Evolutionary conservation across 23 red algal species (phyloP).

Genomic region (Gracilaria gracilis): DNA sequence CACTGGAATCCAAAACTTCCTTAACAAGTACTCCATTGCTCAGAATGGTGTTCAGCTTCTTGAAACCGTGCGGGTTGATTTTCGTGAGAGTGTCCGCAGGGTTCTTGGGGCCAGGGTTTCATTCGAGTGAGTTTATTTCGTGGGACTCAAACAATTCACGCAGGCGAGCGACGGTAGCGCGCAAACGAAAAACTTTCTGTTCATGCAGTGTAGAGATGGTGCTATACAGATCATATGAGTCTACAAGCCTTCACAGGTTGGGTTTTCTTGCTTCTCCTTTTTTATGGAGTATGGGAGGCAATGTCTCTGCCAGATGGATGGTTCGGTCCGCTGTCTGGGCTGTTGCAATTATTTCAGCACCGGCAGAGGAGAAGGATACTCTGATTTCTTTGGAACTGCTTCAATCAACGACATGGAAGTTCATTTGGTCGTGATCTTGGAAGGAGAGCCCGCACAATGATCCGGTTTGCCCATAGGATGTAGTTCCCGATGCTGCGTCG

Average conservation of each 20-base stretch:
- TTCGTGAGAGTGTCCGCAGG: background rate
- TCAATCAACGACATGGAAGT: conserved; percentile 26
- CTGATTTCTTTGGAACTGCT: background rate
- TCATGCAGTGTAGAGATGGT: conserved; percentile 16
- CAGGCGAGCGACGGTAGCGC: background rate
- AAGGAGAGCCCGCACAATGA: background rate
- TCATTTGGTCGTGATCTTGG: background rate
- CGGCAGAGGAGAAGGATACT: background rate
- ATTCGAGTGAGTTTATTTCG: background rate
- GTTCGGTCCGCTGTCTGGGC: background rate
- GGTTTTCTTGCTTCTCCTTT: background rate
- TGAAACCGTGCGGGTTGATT: background rate
- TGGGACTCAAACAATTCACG: background rate
- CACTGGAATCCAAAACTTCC: too few species aligned
- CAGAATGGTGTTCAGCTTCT: background rate
- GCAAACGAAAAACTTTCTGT: background rate
- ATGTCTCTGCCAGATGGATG: background rate
- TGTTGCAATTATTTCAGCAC: background rate
- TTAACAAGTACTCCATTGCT: too few species aligned
- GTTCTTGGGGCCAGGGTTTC: background rate
- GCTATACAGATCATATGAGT: background rate
- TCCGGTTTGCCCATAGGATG: background rate
- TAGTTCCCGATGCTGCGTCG: background rate
- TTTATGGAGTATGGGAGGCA: background rate
- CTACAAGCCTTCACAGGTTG: background rate